Percentiles rank a stretch among this genome's conserved stretches.
Conservation (phyloP, 805 yeast genomes). For the Candida nonsorbophila region DNA sequence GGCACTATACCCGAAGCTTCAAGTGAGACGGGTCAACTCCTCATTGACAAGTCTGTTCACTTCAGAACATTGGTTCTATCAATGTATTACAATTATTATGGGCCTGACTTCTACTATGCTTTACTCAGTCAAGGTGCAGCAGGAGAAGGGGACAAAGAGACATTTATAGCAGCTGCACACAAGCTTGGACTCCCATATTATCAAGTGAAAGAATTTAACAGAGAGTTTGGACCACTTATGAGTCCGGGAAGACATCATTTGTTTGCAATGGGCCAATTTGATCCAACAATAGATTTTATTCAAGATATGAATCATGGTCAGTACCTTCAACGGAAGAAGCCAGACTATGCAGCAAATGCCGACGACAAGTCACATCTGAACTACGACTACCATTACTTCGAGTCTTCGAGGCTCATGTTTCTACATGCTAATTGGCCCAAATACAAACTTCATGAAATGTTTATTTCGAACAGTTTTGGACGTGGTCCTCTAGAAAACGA, state of each 20-base stretch:
- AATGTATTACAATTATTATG: constrained; percentile 33
- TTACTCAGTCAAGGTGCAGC: constrained; percentile 37
- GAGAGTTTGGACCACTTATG: constrained; percentile 32
- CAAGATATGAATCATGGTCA: constrained; percentile 10
- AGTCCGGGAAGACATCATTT: constrained; percentile 18
- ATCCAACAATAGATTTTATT: constrained; percentile 24
- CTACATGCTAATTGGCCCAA: constrained; percentile 38
- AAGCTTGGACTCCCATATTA: constrained; percentile 30
- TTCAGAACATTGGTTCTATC: constrained; percentile 25
- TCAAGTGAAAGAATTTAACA: constrained; percentile 29
- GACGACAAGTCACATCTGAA: constrained; percentile 17
- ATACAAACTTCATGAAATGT: constrained; percentile 19
- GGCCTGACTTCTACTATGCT: constrained; percentile 32
- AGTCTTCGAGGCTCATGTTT: constrained; percentile 21
- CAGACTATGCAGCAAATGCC: constrained; percentile 15
- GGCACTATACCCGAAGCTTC: constrained; percentile 47
- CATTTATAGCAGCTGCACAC: constrained; percentile 38
- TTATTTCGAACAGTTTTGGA: constrained; percentile 17
- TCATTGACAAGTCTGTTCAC: constrained; percentile 29
- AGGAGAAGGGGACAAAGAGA: constrained; percentile 40
- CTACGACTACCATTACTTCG: constrained; percentile 24
- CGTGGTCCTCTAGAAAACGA: constrained; percentile 21
- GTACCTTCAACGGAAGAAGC: no score
- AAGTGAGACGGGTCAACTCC: constrained; percentile 34
- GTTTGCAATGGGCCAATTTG: constrained; percentile 34